Evolutionary conservation across 2,329 filamentous ascomycete genomes (phyloP).

Genomic region (Pseudogymnoascus sp.): DNA sequence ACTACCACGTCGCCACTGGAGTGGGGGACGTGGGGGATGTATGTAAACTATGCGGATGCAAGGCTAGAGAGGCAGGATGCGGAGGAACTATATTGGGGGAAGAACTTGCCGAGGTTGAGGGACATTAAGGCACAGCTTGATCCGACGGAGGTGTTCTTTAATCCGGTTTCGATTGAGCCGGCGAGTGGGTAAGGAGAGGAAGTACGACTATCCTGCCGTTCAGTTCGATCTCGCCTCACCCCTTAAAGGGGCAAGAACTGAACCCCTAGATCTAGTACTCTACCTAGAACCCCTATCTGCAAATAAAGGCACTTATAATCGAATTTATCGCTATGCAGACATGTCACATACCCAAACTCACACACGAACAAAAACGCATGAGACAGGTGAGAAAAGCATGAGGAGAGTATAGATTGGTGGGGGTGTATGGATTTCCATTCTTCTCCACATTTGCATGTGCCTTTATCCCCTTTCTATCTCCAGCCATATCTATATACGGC

Average conservation of each 20-base stretch:
- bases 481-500: background rate
- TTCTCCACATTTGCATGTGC: background rate
- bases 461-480: background rate
- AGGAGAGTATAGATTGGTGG: background rate
- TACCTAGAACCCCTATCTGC: no score
- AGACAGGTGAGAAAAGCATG: no score
- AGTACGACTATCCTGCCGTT: no score
- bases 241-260: no score
- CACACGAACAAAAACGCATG: no score
- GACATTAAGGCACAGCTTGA: background rate
- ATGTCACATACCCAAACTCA: no score
- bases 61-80: background rate
- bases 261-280: no score
- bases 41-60: background rate
- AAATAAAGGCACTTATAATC: no score
- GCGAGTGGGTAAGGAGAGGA: background rate
- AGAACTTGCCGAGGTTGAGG: background rate
- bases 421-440: background rate
- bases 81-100: background rate
- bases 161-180: background rate
- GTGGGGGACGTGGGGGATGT: background rate
- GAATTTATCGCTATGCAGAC: no score
- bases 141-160: background rate
- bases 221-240: no score
- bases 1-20: background rate